Percentiles rank a stretch among this genome's conserved stretches.
phyloP scores from a whole-genome alignment of 805 yeast genomes.

The Allodekkera sacchari region DNA sequence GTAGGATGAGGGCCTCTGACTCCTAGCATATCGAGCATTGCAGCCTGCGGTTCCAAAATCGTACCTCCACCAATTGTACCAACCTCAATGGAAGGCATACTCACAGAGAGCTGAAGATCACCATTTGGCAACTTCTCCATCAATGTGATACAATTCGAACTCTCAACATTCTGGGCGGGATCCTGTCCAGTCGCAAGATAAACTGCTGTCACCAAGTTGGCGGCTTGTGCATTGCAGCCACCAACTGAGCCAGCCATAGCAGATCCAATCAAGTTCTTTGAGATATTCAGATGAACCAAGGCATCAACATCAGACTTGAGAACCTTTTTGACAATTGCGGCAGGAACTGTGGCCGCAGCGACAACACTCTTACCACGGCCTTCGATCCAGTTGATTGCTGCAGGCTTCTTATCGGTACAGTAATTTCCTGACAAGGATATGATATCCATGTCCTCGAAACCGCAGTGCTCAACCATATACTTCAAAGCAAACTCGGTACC shows the following conservation, averaged over 20 bases:
- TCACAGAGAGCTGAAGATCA: slow-evolving; percentile 84
- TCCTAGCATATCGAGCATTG: slow-evolving; percentile 90
- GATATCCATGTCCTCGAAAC: slow-evolving; percentile 89
- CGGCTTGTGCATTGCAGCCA: slow-evolving; percentile 98
- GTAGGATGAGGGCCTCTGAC: slow-evolving; percentile 94
- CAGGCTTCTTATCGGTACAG: slow-evolving; percentile 96
- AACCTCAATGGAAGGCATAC: slow-evolving; percentile 98
- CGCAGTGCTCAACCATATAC: slow-evolving; percentile 79
- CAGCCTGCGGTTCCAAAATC: slow-evolving; percentile 91
- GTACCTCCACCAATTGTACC: slow-evolving; percentile 99
- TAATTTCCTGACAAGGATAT: slow-evolving; percentile 94
- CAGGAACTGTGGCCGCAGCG: slow-evolving; percentile 90
- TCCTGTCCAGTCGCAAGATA: slow-evolving; percentile 96
- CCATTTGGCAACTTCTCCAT: slow-evolving; percentile 75
- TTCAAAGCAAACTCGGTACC: slow-evolving; percentile 88
- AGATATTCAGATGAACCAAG: slow-evolving; percentile 78
- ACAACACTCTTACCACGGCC: slow-evolving; percentile 98
- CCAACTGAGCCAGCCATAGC: slow-evolving; percentile 99
- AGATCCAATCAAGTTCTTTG: slow-evolving; percentile 89
- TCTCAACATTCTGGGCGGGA: slow-evolving; percentile 99
- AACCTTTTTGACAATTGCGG: slow-evolving; percentile 68
- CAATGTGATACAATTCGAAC: slow-evolving; percentile 93
- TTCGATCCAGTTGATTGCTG: slow-evolving; percentile 98
- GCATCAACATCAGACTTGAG: slow-evolving; percentile 90
- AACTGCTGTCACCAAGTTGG: slow-evolving; percentile 91